Evolutionary conservation across 78 protist species (phyloP).

Genomic region (Chrysochromulina parva): DNA sequence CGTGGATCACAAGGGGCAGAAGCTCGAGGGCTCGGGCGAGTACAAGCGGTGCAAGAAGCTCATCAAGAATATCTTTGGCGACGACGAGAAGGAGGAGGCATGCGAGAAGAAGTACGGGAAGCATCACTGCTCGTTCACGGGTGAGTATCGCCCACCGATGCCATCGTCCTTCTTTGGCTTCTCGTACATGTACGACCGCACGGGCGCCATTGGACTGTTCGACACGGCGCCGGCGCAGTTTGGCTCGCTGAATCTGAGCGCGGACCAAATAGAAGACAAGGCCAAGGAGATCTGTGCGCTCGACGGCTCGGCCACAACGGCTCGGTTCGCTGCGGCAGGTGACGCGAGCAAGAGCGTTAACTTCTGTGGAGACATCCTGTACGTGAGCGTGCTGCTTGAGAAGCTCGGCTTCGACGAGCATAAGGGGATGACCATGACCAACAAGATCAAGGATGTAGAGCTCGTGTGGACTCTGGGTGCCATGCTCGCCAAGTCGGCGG

Average conservation of each 20-base stretch:
- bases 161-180: not conserved
- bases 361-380: not conserved
- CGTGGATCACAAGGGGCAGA: not conserved
- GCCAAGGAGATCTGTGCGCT: not conserved
- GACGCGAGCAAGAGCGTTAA: not conserved
- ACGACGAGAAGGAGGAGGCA: too few species aligned
- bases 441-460: not conserved
- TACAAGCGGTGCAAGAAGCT: not conserved
- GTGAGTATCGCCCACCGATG: not conserved
- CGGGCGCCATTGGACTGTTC: not conserved
- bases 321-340: not conserved
- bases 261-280: not conserved
- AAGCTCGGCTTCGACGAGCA: not conserved
- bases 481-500: not conserved
- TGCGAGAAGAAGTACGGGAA: too few species aligned
- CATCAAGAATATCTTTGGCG: not conserved
- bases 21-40: not conserved
- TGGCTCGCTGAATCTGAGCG: not conserved
- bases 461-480: conserved; percentile 4
- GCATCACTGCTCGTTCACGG: not conserved
- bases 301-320: not conserved
- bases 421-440: not conserved
- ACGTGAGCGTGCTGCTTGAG: not conserved
- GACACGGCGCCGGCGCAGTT: not conserved
- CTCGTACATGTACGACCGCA: conserved; percentile 28